A percentile compares a stretch with the other conserved stretches of the same genome.
Conservation (phyloP, 768 basidiomycete genomes). For the Amanita polypyramis region DNA sequence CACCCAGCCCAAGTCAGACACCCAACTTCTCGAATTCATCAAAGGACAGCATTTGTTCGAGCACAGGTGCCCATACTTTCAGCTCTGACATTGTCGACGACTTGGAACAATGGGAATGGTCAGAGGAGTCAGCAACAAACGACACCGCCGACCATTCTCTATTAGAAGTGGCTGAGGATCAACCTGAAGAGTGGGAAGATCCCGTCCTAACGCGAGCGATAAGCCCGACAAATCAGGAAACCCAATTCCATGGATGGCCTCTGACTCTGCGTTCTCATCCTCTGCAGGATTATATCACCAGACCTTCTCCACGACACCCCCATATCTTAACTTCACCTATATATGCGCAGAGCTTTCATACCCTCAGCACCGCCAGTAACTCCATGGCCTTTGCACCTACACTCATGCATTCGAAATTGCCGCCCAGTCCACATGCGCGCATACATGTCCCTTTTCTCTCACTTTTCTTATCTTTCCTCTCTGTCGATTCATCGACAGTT, state of each 20-base stretch:
- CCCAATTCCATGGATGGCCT: background rate
- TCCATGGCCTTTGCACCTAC: background rate
- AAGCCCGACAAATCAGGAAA: background rate
- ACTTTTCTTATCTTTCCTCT: conserved; percentile 23
- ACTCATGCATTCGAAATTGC: background rate
- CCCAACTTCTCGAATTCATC: conserved; percentile 11
- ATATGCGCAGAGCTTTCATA: conserved; percentile 3
- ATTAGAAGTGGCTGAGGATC: background rate
- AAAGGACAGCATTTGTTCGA: background rate
- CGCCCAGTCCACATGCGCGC: conserved; percentile 17
- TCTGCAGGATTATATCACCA: background rate
- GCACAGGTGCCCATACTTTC: background rate
- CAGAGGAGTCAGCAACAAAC: background rate
- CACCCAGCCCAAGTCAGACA: conserved; percentile 11
- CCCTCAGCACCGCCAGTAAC: background rate
- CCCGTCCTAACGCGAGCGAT: background rate
- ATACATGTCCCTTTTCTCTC: conserved; percentile 27
- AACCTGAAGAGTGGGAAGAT: too few species aligned
- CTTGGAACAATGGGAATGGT: conserved; percentile 1
- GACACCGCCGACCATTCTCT: background rate
- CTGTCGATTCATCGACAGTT: conserved; percentile 26
- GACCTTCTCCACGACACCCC: background rate
- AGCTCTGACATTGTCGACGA: background rate
- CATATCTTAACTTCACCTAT: background rate
- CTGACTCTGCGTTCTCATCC: background rate